Evolutionary conservation across 805 yeast genomes (phyloP).

Genomic region (Ogataea nonfermentans): DNA sequence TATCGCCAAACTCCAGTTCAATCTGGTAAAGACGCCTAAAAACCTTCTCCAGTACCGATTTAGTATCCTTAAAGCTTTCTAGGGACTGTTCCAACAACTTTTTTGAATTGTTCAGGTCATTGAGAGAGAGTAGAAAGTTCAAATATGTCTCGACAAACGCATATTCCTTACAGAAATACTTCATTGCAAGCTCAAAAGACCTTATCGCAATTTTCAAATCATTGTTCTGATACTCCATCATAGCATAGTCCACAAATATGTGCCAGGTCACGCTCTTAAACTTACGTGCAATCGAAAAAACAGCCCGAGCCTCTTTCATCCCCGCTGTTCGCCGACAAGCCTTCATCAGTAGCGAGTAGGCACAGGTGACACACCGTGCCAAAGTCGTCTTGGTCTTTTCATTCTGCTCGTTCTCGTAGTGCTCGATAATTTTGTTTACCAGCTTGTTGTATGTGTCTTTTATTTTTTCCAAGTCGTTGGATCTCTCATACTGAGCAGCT

Average conservation of each 20-base stretch:
- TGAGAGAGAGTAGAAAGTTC: slow-evolving; percentile 63
- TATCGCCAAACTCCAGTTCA: slow-evolving; percentile 69
- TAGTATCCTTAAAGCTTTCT: slow-evolving; percentile 47
- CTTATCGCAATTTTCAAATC: slow-evolving; percentile 68
- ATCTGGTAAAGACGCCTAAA: slow-evolving; percentile 61
- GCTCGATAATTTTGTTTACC: slow-evolving; percentile 43
- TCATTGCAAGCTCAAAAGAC: slow-evolving; percentile 78
- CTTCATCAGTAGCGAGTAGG: slow-evolving; percentile 69
- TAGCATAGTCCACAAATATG: slow-evolving; percentile 77
- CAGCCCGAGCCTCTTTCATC: slow-evolving; percentile 58
- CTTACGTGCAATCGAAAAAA: slow-evolving; percentile 70
- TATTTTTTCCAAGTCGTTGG: slow-evolving; percentile 49
- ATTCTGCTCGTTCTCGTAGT: slow-evolving; percentile 33
- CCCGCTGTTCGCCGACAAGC: slow-evolving; percentile 55
- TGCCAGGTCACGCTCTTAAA: slow-evolving; percentile 65
- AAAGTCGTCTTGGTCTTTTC: slow-evolving; percentile 9
- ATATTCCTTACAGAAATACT: slow-evolving; percentile 47
- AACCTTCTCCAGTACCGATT: slow-evolving; percentile 42
- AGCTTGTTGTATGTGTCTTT: slow-evolving; percentile 49
- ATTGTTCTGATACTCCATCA: slow-evolving; percentile 70
- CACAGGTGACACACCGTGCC: slow-evolving; percentile 52
- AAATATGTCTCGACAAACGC: slow-evolving; percentile 67
- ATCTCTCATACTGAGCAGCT: slow-evolving; percentile 68
- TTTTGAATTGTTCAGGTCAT: slow-evolving; percentile 70
- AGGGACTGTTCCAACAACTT: slow-evolving; percentile 79